These are phyloP conservation scores for Aureobasidium subglaciale DNA, from an alignment of 2,329 filamentous ascomycete genomes.

Conservation along the genomic window DNA sequence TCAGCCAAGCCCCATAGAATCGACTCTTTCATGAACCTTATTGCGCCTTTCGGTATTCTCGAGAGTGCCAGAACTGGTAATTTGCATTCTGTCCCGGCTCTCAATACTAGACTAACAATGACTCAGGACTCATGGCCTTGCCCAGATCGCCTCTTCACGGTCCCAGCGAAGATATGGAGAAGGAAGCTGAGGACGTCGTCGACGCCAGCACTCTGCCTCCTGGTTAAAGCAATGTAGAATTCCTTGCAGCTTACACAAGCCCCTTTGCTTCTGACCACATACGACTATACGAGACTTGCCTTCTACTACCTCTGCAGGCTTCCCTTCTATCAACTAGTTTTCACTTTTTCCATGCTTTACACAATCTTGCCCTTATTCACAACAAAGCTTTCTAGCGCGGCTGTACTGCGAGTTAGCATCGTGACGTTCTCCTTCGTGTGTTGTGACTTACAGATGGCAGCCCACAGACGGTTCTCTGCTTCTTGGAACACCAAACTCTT, in stretches of 20 bases:
- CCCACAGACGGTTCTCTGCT: constrained; percentile 91
- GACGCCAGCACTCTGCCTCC: constrained; percentile 91
- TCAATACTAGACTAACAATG: constrained; percentile 18
- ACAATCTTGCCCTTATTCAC: constrained; percentile 82
- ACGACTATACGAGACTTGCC: constrained; percentile 11
- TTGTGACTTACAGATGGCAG: constrained; percentile 61
- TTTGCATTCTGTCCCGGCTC: constrained; percentile 19
- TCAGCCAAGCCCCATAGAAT: constrained; percentile 91
- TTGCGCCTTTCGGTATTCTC: constrained; percentile 89
- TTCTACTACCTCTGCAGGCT: background rate
- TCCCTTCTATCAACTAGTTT: background rate
- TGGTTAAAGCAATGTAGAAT: constrained; percentile 49
- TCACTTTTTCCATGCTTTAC: constrained; percentile 4
- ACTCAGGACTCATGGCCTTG: constrained; percentile 79
- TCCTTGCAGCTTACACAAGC: background rate
- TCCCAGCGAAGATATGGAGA: constrained; percentile 58
- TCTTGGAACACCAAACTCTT: constrained; percentile 86
- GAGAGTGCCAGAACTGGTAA: constrained; percentile 83
- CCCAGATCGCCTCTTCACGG: constrained; percentile 83
- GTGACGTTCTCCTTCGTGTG: background rate
- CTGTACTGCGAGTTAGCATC: constrained; percentile 32
- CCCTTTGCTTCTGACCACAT: constrained; percentile 9
- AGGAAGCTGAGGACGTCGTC: constrained; percentile 90
- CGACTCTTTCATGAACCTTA: constrained; percentile 94
- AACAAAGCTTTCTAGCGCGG: constrained; percentile 79